Percentiles rank a stretch among this genome's conserved stretches.
phyloP scores from a whole-genome alignment of 2,329 filamentous ascomycete species.

The Leptographium galeiforme region DNA sequence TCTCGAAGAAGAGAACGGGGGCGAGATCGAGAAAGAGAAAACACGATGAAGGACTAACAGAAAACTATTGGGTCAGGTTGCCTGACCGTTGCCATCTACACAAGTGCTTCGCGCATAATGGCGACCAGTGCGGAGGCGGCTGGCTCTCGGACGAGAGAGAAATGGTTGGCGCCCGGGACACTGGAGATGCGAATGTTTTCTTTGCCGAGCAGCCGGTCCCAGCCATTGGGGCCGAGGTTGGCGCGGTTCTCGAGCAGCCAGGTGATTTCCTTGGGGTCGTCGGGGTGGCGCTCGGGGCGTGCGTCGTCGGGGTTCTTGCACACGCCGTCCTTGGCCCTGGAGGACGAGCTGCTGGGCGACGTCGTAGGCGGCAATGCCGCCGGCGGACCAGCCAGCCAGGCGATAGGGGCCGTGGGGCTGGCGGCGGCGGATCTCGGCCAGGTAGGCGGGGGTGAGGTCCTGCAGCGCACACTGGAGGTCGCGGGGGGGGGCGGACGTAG shows the following conservation, averaged over 20 bases:
- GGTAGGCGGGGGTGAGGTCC: background rate
- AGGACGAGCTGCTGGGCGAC: background rate
- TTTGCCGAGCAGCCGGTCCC: background rate
- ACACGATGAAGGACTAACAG: background rate
- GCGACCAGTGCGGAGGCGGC: background rate
- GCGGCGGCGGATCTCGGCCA: background rate
- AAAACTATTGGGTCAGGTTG: background rate
- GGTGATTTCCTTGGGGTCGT: background rate
- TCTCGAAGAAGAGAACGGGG: background rate
- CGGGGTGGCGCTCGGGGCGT: background rate
- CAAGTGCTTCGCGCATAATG: background rate
- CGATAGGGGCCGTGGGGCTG: constrained; percentile 19
- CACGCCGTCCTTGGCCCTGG: background rate
- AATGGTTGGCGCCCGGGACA: background rate
- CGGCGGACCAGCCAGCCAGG: background rate
- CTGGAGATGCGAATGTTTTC: background rate
- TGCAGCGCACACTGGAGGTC: background rate
- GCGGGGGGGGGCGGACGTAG: background rate
- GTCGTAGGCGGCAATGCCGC: background rate
- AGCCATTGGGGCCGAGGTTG: background rate
- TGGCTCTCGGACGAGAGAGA: background rate
- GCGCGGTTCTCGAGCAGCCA: background rate
- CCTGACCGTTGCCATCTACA: background rate
- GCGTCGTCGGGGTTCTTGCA: background rate
- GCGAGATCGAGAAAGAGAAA: background rate